Percentiles rank a stretch among this genome's conserved stretches.
phyloP scores from a whole-genome alignment of 352 stramenopile species.

The Hyphochytrium catenoides region DNA sequence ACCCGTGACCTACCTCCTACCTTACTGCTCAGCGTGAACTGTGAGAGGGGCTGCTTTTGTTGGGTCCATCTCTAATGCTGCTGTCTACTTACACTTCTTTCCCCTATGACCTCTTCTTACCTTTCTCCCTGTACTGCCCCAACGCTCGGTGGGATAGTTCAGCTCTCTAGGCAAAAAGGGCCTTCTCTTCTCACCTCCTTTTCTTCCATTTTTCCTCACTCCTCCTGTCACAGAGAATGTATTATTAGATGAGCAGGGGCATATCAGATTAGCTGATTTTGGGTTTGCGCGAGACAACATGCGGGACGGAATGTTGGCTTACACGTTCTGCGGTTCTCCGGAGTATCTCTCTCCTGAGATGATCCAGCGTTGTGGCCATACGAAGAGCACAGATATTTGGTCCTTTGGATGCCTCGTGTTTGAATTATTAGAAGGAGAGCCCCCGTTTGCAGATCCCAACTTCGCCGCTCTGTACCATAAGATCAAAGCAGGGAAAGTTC shows the following conservation, averaged over 20 bases:
- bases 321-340: constrained; percentile 50
- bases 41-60: too few species aligned
- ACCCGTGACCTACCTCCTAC: too few species aligned
- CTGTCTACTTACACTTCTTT: too few species aligned
- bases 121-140: too few species aligned
- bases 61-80: too few species aligned
- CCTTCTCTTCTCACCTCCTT: too few species aligned
- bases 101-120: too few species aligned
- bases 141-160: too few species aligned
- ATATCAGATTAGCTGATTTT: constrained; percentile 56
- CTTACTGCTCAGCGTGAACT: too few species aligned
- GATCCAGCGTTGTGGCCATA: constrained; percentile 34
- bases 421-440: constrained; percentile 35
- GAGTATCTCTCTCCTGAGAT: constrained; percentile 64
- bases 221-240: too few species aligned
- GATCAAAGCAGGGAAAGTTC: constrained; percentile 28
- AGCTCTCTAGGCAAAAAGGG: too few species aligned
- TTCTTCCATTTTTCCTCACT: too few species aligned
- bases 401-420: constrained; percentile 60
- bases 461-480: constrained; percentile 29
- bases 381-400: constrained; percentile 55
- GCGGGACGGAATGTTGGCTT: constrained; percentile 13
- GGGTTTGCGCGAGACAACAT: constrained; percentile 48
- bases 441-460: constrained; percentile 30
- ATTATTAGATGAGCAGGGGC: constrained; percentile 32